phyloP scores from a whole-genome alignment of 2,329 filamentous ascomycete genomes.

The Diaporthe citriasiana region DNA sequence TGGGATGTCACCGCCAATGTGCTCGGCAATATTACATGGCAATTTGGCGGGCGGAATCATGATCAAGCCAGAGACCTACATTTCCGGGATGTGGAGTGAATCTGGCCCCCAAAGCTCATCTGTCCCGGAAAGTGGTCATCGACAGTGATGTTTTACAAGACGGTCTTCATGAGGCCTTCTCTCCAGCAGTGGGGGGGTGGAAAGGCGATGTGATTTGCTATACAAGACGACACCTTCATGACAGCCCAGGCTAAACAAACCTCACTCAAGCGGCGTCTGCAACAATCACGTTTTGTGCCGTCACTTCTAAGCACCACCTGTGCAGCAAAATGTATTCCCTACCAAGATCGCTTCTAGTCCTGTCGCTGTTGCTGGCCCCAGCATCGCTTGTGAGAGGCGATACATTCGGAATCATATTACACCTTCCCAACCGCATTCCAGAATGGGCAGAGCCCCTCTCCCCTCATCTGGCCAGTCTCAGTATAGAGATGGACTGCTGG shows the following conservation, averaged over 20 bases:
- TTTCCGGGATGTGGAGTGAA: constrained; percentile 5
- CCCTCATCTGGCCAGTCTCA: constrained; percentile 15
- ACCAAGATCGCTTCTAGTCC: neutral
- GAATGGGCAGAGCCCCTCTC: constrained; percentile 18
- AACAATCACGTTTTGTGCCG: neutral
- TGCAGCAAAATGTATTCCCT: neutral
- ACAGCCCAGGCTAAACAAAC: no score
- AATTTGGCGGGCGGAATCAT: neutral
- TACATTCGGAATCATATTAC: neutral
- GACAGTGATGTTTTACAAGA: no score
- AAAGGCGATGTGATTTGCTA: neutral
- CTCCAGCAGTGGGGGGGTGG: neutral
- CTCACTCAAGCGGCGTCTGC: neutral
- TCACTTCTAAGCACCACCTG: neutral
- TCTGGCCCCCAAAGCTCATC: neutral
- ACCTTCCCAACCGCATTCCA: neutral
- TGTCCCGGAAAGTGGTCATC: constrained; percentile 9
- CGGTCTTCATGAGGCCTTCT: neutral
- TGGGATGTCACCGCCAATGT: neutral
- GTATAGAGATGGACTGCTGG: constrained; percentile 16
- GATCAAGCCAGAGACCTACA: neutral
- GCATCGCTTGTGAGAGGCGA: neutral
- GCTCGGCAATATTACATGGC: constrained; percentile 12
- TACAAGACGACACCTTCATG: neutral
- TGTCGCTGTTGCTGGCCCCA: neutral